Base-by-base conservation (phyloP, 2,329 filamentous ascomycete genomes). In the Metarhizium guizhouense region DNA sequence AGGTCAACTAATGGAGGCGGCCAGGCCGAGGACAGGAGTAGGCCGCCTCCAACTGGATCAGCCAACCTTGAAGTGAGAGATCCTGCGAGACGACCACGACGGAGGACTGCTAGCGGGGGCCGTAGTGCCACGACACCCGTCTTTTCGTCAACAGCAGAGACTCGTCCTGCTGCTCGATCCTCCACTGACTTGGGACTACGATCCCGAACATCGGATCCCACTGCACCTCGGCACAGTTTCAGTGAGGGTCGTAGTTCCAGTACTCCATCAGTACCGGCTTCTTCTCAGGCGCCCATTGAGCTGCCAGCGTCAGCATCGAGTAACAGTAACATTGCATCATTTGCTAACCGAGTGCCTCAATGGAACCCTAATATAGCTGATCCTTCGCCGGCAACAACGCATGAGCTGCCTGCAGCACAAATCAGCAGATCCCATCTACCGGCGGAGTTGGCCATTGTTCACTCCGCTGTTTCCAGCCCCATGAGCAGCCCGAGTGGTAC, bases 101-200 rank as follows among this genome's bases (percentile, higher is more conserved):
- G 78, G 53, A 72, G 80, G 47, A 80, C 80, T 1, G 74, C 77
- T 1, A 85, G 82, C 60, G 75, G 74, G 7, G 72, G 75, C n/a
- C 77, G 82, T 52, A 82, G 79, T 59, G 72, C 77, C 6, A 84
- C 80, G 6, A 69, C 77, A 2, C 77, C 80, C 3, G 62, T 72
- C 18, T 70, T 71, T 52, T 68, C 72, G 16, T 68, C 73, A 2
- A 66, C 74, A 45, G 64, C 74, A 32, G 73, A 79, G 13, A 65
- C 72, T 30, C 72, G 76, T 53, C 77, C 79, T 47, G 78, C 81
- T 13, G 75, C 80, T 25, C 79, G 81, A 25, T 89, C 87, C 18
- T 81, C 85, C 50, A 87, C 82, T 2, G 87, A 91, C 64, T 71
- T 90, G 8, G 70, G 72, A 2, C 59, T 75, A 5, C 73, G 75